phyloP scores from a whole-genome alignment of 2,329 filamentous ascomycete genomes.

The Paraphoma chrysanthemicola region DNA sequence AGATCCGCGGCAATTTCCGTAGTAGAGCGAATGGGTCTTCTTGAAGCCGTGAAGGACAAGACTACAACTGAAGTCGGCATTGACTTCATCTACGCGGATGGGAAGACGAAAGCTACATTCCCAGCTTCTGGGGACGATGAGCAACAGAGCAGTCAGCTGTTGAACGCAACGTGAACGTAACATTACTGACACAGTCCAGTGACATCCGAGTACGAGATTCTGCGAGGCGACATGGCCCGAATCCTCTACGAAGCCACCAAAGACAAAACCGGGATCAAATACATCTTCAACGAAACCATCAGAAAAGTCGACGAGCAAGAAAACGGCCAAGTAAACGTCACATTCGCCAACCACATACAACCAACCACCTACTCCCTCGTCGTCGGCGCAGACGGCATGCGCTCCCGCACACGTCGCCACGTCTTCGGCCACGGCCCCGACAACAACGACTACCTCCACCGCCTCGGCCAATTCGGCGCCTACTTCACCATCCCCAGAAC shows the following conservation, averaged over 20 bases:
- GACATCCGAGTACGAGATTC: constrained; percentile 66
- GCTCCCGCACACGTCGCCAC: constrained; percentile 33
- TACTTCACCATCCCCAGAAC: constrained; percentile 39
- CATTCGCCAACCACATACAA: constrained; percentile 43
- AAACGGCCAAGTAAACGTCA: constrained; percentile 44
- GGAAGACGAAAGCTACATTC: constrained; percentile 34
- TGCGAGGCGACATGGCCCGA: constrained; percentile 63
- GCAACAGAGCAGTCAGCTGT: constrained; percentile 41
- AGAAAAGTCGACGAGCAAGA: constrained; percentile 34
- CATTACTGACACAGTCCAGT: constrained; percentile 29
- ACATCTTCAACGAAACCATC: constrained; percentile 44
- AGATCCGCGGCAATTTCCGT: constrained; percentile 60
- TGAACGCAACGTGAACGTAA: not conserved
- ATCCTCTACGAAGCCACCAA: constrained; percentile 57
- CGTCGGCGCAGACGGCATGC: constrained; percentile 41
- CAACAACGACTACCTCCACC: constrained; percentile 24
- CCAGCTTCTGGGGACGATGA: constrained; percentile 46
- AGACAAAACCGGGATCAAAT: constrained; percentile 32
- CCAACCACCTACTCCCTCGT: constrained; percentile 31
- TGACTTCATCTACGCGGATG: constrained; percentile 42
- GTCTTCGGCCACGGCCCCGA: constrained; percentile 32
- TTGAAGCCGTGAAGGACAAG: constrained; percentile 48
- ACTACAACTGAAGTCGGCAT: constrained; percentile 59
- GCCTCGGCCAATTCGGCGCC: constrained; percentile 37
- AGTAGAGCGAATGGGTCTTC: constrained; percentile 60